These are phyloP conservation scores for Meyerozyma carpophila DNA, from an alignment of 1,139 yeast genomes.

Conservation along the genomic window DNA sequence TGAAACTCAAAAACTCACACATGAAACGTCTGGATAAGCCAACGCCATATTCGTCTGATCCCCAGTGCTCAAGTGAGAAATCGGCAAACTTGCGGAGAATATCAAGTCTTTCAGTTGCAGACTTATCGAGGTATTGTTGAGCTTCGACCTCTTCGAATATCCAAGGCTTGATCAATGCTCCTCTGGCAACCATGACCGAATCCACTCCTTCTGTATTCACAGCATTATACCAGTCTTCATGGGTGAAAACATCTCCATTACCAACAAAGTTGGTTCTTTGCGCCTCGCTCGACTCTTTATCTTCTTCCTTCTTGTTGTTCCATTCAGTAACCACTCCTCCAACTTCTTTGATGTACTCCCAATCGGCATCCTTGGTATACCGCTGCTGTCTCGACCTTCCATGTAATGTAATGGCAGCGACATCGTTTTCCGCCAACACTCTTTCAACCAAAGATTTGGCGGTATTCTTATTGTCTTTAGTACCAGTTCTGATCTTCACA, in stretches of 20 bases:
- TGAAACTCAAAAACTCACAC: conserved; percentile 92
- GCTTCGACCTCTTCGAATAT: conserved; percentile 92
- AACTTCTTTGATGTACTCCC: conserved; percentile 81
- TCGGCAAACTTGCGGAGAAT: conserved; percentile 63
- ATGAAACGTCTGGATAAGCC: conserved; percentile 82
- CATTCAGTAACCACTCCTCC: conserved; percentile 62
- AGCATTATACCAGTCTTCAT: conserved; percentile 86
- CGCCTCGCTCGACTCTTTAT: conserved; percentile 47
- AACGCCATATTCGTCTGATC: conserved; percentile 92
- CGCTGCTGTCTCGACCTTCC: conserved; percentile 97
- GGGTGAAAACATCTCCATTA: conserved; percentile 86
- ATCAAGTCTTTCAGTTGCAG: conserved; percentile 83
- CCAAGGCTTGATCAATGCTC: conserved; percentile 98
- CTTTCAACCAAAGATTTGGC: conserved; percentile 72
- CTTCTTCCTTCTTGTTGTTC: conserved; percentile 47
- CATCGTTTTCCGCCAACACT: conserved; percentile 69
- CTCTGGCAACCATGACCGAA: conserved; percentile 96
- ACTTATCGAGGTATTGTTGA: conserved; percentile 83
- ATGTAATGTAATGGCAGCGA: conserved; percentile 88
- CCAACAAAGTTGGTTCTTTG: conserved; percentile 65
- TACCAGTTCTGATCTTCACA: conserved; percentile 88
- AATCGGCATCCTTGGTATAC: conserved; percentile 85
- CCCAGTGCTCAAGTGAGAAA: conserved; percentile 95
- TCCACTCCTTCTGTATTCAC: conserved; percentile 69
- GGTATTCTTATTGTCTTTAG: conserved; percentile 78